These are phyloP conservation scores for Ascochyta viciae-villosae DNA, from an alignment of 2,329 filamentous ascomycete species.

Conservation along the genomic window DNA sequence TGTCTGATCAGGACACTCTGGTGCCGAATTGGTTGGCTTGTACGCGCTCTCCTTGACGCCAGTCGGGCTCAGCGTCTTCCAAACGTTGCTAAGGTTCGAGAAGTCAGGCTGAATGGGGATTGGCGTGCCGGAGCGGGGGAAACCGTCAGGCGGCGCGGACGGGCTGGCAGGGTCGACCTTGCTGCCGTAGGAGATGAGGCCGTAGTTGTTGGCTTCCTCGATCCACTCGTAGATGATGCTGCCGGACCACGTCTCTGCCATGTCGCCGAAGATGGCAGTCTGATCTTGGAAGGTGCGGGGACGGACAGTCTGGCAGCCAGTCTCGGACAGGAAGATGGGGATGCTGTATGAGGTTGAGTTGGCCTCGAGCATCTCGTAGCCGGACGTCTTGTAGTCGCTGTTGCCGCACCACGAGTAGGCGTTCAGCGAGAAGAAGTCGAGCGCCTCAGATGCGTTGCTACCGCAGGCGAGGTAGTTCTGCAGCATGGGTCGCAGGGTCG, in stretches of 20 bases:
- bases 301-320: slow-evolving; percentile 74
- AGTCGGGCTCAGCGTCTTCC: slow-evolving; percentile 74
- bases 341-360: slow-evolving; percentile 73
- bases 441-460: slow-evolving; percentile 66
- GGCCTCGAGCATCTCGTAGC: slow-evolving; percentile 72
- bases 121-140: slow-evolving; percentile 73
- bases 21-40: slow-evolving; percentile 65
- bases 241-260: slow-evolving; percentile 76
- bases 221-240: slow-evolving; percentile 92
- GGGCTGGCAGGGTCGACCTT: slow-evolving; percentile 57
- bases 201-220: slow-evolving; percentile 82
- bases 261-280: slow-evolving; percentile 78
- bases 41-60: slow-evolving; percentile 73
- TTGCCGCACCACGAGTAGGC: slow-evolving; percentile 71
- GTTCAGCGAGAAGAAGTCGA: slow-evolving; percentile 88
- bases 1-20: slow-evolving; percentile 74
- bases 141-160: slow-evolving; percentile 67
- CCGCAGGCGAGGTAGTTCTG: slow-evolving; percentile 82
- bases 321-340: slow-evolving; percentile 74
- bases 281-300: slow-evolving; percentile 75
- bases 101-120: slow-evolving; percentile 79
- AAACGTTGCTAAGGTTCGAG: slow-evolving; percentile 75
- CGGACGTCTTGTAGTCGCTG: slow-evolving; percentile 64
- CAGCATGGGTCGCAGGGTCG: slow-evolving; percentile 69
- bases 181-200: slow-evolving; percentile 77